These are phyloP conservation scores for Volvox reticuliferus DNA, from an alignment of 139 green algal genomes.

Conservation along the genomic window DNA sequence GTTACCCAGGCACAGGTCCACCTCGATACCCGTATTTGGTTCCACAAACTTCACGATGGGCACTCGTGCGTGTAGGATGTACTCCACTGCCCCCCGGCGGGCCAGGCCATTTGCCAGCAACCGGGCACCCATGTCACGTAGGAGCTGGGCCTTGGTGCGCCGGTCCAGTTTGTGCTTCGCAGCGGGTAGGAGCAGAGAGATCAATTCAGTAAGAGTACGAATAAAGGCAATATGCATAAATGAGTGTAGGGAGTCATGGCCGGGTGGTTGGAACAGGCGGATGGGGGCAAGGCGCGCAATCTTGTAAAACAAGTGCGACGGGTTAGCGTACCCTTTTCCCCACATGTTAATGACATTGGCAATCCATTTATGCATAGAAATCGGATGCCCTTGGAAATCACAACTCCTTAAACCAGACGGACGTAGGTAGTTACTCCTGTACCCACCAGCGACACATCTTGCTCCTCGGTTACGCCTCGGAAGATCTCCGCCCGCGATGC, in stretches of 20 bases:
- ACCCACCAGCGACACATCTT: conserved; percentile 28
- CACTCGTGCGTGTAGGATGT: conserved; percentile 73
- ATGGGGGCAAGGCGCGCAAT: too few species aligned
- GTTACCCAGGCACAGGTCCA: conserved; percentile 69
- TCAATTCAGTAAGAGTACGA: too few species aligned
- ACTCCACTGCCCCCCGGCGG: conserved; percentile 14
- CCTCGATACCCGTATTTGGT: neutral
- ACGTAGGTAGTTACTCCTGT: neutral
- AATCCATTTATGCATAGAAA: too few species aligned
- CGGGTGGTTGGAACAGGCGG: too few species aligned
- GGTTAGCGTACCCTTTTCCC: too few species aligned
- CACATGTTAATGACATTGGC: too few species aligned
- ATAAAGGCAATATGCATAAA: too few species aligned
- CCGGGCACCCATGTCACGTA: neutral
- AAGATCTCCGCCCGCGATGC: conserved; percentile 29
- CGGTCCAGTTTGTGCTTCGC: conserved; percentile 10
- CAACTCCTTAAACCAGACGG: neutral
- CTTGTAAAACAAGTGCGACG: too few species aligned
- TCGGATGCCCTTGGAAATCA: too few species aligned
- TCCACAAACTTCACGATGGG: conserved; percentile 81
- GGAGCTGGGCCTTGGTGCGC: conserved; percentile 1
- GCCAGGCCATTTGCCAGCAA: neutral
- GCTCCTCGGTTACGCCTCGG: neutral
- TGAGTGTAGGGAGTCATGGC: too few species aligned
- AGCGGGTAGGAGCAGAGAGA: too few species aligned